Percentiles rank a stretch among this genome's conserved stretches.
Conservation (phyloP, 1,139 yeast species). For the Taphrina confusa region DNA sequence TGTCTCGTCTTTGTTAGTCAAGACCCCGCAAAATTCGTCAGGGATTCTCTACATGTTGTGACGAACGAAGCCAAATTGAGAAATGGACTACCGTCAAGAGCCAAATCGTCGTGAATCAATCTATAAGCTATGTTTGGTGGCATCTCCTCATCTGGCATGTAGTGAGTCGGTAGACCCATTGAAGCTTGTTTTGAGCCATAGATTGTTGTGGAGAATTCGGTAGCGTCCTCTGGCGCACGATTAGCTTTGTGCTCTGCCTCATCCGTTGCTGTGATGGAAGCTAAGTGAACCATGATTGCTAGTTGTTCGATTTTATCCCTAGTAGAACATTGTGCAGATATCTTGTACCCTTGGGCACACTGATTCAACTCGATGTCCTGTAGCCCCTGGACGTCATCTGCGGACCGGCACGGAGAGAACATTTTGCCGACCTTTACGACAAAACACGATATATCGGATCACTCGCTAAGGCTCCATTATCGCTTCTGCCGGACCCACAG, state of each 20-base stretch:
- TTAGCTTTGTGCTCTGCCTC: constrained; percentile 9
- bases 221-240: not conserved
- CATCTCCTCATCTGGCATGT: constrained; percentile 51
- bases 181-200: constrained; percentile 24
- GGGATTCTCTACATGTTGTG: constrained; percentile 57
- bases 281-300: constrained; percentile 8
- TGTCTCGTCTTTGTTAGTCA: not conserved
- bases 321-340: no score
- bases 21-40: not conserved
- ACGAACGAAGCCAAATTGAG: constrained; percentile 81
- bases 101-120: constrained; percentile 68
- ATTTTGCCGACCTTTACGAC: no score
- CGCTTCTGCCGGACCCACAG: no score
- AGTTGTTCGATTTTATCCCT: no score
- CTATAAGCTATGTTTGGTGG: constrained; percentile 63
- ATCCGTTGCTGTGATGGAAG: constrained; percentile 2
- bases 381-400: no score
- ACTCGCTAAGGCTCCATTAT: no score
- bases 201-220: constrained; percentile 9
- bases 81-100: constrained; percentile 82
- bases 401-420: no score
- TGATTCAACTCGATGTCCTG: no score
- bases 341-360: no score
- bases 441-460: no score
- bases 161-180: constrained; percentile 13